Base-by-base conservation (phyloP, 495 filamentous ascomycete genomes). In the Platismatia glauca region DNA sequence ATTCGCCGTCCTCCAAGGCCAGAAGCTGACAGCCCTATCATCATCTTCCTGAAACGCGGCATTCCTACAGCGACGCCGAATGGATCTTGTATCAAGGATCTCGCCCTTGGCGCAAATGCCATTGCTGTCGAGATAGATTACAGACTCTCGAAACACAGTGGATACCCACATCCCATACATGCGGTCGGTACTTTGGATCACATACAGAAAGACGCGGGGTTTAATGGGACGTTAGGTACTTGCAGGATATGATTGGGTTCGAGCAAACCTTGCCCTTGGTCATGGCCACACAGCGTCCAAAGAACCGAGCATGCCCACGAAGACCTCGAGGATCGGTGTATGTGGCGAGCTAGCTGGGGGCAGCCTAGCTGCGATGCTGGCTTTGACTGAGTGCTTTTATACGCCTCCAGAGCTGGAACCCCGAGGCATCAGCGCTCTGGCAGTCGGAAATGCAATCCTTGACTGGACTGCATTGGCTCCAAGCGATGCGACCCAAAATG, bases 271-370 rank as follows among this genome's bases (percentile, higher is more conserved):
- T 16, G 64, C 39, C n/a, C 16, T 46, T 22, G 43, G 39, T 39
- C 27, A n/a, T n/a, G 27, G 60, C 16, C n/a, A 41, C 12, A 29
- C 9, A 64, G 35, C 29, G 46, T 41, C 16, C 15, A 34, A 39
- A 27, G 11, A 13, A 6, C 52, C 34, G 12, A 52, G 52, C 22
- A 7, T 16, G 34, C 7, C 44, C 18, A 52, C 58, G 1, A 39
- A 67, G 33, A 72, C 72, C 8, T 60, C 68, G 2, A 69, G 71
- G 9, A 61, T 85, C 1, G 76, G 75, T 37, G 72, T 85, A 24
- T 75, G 75, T 60, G 83, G 83, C 38, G 77, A 80, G 35, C 77
- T 83, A 31, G 68, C 82, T 24, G 83, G 83, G 12, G 83, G 81
- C 18, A 78, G 78, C 0, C 71, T 85, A 37, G 82, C 83, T 3